Percentiles rank a stretch among this genome's conserved stretches.
Evolutionary conservation across 139 green algal species (phyloP).

Genomic region (Closterium sp.): DNA sequence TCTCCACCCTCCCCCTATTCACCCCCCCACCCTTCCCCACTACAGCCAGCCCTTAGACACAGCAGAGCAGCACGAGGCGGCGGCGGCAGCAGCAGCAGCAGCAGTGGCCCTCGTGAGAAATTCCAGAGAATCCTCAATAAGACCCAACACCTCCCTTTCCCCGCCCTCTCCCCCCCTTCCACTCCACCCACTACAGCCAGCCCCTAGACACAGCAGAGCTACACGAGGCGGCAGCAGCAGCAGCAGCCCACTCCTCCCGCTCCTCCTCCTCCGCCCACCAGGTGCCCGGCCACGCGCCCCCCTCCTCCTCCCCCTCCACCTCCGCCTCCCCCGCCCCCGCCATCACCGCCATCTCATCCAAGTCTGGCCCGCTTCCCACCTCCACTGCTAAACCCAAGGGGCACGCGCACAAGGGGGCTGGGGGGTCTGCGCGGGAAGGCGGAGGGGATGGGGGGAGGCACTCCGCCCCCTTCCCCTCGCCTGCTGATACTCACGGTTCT

Average conservation of each 20-base stretch:
- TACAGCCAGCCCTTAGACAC: too few relatives aligned
- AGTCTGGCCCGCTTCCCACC: neutral
- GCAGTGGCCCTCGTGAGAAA: too few relatives aligned
- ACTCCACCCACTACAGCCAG: neutral
- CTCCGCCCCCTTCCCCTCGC: neutral
- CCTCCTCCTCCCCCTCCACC: neutral
- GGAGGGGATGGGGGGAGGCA: neutral
- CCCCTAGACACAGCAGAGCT: neutral
- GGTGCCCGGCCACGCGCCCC: neutral
- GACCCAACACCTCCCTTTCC: too few relatives aligned
- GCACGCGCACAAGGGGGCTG: neutral
- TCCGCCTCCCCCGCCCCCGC: neutral
- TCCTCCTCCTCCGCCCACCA: neutral
- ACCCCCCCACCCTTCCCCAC: too few relatives aligned
- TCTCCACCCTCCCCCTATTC: too few relatives aligned
- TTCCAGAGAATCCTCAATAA: too few relatives aligned
- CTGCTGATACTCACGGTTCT: neutral
- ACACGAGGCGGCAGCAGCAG: neutral
- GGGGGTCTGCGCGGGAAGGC: neutral
- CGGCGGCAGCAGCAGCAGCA: too few relatives aligned
- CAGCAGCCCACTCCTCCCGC: neutral
- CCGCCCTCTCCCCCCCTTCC: too few relatives aligned
- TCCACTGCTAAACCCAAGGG: neutral
- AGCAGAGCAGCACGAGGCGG: too few relatives aligned
- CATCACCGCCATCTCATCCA: neutral